Evolutionary conservation across 106 monocot genomes (phyloP).

Genomic region (Dioscorea alata): DNA sequence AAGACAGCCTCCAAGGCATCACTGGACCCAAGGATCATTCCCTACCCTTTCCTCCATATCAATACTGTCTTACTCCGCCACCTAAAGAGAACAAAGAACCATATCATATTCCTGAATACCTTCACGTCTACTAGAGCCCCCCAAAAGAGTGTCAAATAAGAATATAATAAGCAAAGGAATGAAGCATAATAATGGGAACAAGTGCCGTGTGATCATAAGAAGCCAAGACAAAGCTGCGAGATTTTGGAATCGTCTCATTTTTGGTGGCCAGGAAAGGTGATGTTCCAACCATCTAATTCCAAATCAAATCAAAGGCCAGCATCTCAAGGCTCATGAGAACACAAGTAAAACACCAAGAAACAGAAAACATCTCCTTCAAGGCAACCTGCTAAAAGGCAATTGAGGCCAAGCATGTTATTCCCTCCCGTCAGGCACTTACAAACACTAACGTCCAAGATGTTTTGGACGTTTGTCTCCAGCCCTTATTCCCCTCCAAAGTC

Average conservation of each 20-base stretch:
- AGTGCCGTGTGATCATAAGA: background rate
- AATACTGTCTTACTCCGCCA: background rate
- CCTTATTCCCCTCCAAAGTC: conserved; percentile 1
- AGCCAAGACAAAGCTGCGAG: background rate
- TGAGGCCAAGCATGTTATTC: conserved; percentile 6
- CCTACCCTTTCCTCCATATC: background rate
- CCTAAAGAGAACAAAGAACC: background rate
- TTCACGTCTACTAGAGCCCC: background rate
- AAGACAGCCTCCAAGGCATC: background rate
- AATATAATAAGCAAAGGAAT: background rate
- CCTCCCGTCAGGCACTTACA: conserved; percentile 7
- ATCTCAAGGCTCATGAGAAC: background rate
- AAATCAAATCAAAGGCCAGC: background rate
- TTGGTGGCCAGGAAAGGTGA: no score
- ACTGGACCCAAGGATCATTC: background rate
- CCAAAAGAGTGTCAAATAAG: background rate
- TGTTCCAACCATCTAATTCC: background rate
- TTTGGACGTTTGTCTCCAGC: conserved; percentile 1
- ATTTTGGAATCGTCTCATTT: background rate
- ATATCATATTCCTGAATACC: background rate
- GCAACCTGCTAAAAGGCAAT: background rate
- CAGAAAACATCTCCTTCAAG: background rate
- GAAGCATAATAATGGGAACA: background rate
- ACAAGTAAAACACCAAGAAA: background rate
- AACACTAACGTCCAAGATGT: conserved; percentile 10